A percentile compares a stretch with the other conserved stretches of the same genome.
phyloP scores from a whole-genome alignment of 2,329 filamentous ascomycete species.

The Cladosporium sp. region DNA sequence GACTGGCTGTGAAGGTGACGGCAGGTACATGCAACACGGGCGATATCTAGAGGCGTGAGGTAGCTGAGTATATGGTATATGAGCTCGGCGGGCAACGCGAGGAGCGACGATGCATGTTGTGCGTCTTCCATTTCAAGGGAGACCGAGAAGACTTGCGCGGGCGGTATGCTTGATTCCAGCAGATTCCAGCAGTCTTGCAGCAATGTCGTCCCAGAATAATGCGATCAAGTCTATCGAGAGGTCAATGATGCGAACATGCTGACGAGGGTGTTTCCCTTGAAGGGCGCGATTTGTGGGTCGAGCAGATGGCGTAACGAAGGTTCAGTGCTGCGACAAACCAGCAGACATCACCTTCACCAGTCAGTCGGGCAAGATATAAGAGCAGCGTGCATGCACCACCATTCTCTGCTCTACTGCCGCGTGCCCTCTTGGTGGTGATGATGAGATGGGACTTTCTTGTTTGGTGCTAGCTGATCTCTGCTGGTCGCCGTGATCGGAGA shows the following conservation, averaged over 20 bases:
- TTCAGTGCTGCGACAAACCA: background rate
- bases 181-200: too few species aligned
- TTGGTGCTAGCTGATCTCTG: constrained; percentile 5
- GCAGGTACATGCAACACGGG: constrained; percentile 56
- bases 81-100: constrained; percentile 67
- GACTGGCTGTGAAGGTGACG: constrained; percentile 55
- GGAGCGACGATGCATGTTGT: constrained; percentile 30
- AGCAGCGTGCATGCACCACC: background rate
- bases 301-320: constrained; percentile 5
- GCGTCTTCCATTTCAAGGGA: constrained; percentile 2
- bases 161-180: background rate
- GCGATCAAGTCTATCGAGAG: background rate
- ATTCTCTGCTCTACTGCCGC: constrained; percentile 5
- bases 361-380: background rate
- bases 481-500: constrained; percentile 10
- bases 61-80: constrained; percentile 65
- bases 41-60: constrained; percentile 62
- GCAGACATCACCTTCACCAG: background rate
- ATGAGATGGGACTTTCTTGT: constrained; percentile 11
- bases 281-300: constrained; percentile 2
- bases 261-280: background rate
- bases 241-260: background rate
- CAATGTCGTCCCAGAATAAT: background rate
- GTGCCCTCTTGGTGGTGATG: constrained; percentile 2
- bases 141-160: background rate